A percentile compares a stretch with the other conserved stretches of the same genome.
These are phyloP conservation scores for Proteromonas lacertae DNA, from an alignment of 352 stramenopile genomes.

Conservation along the genomic window DNA sequence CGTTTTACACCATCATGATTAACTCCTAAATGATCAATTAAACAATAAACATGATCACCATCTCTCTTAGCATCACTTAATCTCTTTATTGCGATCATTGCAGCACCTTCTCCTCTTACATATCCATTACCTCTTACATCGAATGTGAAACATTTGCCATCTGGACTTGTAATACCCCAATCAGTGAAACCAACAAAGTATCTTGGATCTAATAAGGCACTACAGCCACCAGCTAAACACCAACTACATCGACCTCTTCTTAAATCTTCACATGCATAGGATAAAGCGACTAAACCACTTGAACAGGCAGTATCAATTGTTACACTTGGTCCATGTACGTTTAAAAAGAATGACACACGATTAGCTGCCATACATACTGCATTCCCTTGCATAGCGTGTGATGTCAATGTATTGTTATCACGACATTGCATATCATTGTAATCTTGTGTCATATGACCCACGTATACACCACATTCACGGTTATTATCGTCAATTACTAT, in stretches of 20 bases:
- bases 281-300: not conserved
- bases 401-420: not conserved
- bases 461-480: too few relatives aligned
- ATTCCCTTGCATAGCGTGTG: not conserved
- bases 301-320: not conserved
- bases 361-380: not conserved
- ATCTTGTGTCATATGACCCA: too few relatives aligned
- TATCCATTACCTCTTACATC: constrained; percentile 9
- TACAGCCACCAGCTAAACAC: constrained; percentile 4
- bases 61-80: constrained; percentile 1
- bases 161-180: not conserved
- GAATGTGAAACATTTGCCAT: not conserved
- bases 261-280: not conserved
- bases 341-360: not conserved
- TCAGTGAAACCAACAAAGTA: not conserved
- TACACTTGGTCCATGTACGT: not conserved
- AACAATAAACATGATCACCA: constrained; percentile 2
- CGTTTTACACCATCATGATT: constrained; percentile 14
- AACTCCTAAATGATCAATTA: constrained; percentile 2
- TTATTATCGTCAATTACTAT: too few relatives aligned
- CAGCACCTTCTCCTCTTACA: constrained; percentile 14
- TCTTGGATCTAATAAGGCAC: too few relatives aligned
- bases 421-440: too few relatives aligned
- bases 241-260: constrained; percentile 1
- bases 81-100: constrained; percentile 9